phyloP scores from a whole-genome alignment of 2,329 filamentous ascomycete genomes.

The Neodidymelliopsis sp. region DNA sequence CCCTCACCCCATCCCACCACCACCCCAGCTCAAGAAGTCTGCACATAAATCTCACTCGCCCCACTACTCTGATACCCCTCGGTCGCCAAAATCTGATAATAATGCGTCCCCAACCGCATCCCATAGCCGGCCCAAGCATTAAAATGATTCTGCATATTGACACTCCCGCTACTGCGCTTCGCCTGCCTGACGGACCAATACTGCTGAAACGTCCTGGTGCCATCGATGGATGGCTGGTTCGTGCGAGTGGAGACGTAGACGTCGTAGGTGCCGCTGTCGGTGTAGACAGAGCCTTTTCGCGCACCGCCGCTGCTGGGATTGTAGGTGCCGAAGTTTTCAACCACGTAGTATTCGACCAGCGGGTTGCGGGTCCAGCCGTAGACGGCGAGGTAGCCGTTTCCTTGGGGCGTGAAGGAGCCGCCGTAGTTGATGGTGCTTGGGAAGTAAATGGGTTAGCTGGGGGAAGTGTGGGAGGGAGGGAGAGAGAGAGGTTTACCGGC shows the following conservation, averaged over 20 bases:
- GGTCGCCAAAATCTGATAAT: slow-evolving; percentile 53
- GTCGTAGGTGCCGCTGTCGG: slow-evolving; percentile 61
- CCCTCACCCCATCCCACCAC: too few species aligned
- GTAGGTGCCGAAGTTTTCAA: slow-evolving; percentile 59
- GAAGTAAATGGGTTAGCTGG: too few species aligned
- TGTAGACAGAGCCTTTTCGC: slow-evolving; percentile 58
- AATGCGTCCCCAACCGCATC: slow-evolving; percentile 34
- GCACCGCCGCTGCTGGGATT: slow-evolving; percentile 54
- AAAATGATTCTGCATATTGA: slow-evolving; percentile 40
- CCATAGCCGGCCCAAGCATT: slow-evolving; percentile 36
- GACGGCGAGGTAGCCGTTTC: slow-evolving; percentile 48
- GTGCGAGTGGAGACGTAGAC: slow-evolving; percentile 58
- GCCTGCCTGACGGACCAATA: slow-evolving; percentile 60
- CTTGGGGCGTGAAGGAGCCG: slow-evolving; percentile 31
- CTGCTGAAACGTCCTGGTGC: slow-evolving; percentile 61
- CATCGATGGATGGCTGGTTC: slow-evolving; percentile 61
- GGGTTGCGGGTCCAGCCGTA: slow-evolving; percentile 65
- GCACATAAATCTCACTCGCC: too few species aligned
- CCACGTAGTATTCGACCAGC: slow-evolving; percentile 65
- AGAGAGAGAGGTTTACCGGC: slow-evolving; percentile 52
- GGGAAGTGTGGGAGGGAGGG: not conserved
- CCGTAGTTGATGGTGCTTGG: slow-evolving; percentile 28
- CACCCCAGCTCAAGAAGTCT: too few species aligned
- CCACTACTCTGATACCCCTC: slow-evolving; percentile 54
- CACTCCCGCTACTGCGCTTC: slow-evolving; percentile 57